Evolutionary conservation across 2,329 filamentous ascomycete genomes (phyloP), one percentile per base, ranked within the genome.

Genomic region (Neonectria faginata): DNA sequence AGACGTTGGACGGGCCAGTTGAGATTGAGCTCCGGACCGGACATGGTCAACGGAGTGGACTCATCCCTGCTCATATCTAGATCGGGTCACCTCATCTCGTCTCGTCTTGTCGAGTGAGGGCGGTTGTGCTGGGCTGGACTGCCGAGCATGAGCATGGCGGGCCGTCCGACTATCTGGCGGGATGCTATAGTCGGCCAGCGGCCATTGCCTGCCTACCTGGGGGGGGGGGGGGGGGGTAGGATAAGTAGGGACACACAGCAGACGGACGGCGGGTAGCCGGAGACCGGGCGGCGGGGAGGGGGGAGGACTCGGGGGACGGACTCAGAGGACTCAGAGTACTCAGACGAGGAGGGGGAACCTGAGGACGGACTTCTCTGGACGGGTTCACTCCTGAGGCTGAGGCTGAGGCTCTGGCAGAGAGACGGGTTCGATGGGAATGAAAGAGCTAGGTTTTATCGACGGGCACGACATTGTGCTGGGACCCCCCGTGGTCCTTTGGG

Each of bases 1-100:
- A 75, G 75, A 70, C 73, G 73, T 67, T 74, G 70, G 65, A 78
- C 73, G 60, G 72, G 72, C 67, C 70, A 66, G 69, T 77, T 75
- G 67, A 77, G 65, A 69, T 75, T 71, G 67, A 70, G 72, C 71
- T 73, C 71, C 70, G 68, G 72, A 71, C 73, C 72, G 70, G 72
- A 74, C 71, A 74, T 71, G 72, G 68, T 70, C 72, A 70, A 71
- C 65, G 70, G 72, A 74, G 69, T 70, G 70, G 64, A 73, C 67
- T 74, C 72, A 74, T 73, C 71, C 72, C 71, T 70, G 70, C 72
- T 72, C 72, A 73, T 73, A 63, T 73, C 71, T 73, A 63, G 62
- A 68, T 72, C 70, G 66, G 71, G 70, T 73, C 71, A 74, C 73
- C 72, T 73, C 72, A 73, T 74, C 70, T 72, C 72, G 68, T 67